Conservation (phyloP, 2,329 filamentous ascomycete genomes). For the Aspergillus niger region DNA sequence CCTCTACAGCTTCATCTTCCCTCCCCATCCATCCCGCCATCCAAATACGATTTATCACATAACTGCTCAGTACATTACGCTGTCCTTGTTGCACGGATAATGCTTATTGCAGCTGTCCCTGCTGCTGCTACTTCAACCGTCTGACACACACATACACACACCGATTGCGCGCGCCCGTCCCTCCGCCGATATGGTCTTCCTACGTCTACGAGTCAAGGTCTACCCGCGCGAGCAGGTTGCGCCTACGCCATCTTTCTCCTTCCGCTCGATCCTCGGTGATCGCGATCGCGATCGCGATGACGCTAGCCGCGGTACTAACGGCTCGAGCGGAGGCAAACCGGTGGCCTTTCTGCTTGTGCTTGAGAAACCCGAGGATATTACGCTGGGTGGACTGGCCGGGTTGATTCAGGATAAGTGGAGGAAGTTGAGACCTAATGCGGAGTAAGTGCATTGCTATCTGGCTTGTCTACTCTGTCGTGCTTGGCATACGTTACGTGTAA, state of each 20-base stretch:
- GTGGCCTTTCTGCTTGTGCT: slow-evolving; percentile 36
- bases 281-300: slow-evolving; percentile 20
- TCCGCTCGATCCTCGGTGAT: slow-evolving; percentile 19
- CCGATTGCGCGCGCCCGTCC: neutral
- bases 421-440: slow-evolving; percentile 33
- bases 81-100: neutral
- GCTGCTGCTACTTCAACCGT: neutral
- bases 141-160: neutral
- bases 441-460: slow-evolving; percentile 29
- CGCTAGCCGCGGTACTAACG: slow-evolving; percentile 12
- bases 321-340: slow-evolving; percentile 18
- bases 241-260: slow-evolving; percentile 11
- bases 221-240: slow-evolving; percentile 30
- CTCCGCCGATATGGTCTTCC: slow-evolving; percentile 35
- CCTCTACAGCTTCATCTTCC: neutral
- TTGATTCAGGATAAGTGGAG: slow-evolving; percentile 39
- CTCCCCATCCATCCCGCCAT: slow-evolving; percentile 1
- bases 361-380: slow-evolving; percentile 34
- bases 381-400: slow-evolving; percentile 32
- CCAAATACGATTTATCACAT: neutral
- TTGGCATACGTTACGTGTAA: neutral
- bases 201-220: slow-evolving; percentile 41
- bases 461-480: neutral
- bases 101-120: neutral
- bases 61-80: neutral